Percentiles rank a stretch among this genome's conserved stretches.
phyloP scores from a whole-genome alignment of 768 basidiomycete genomes.

The Amanita exitialis region DNA sequence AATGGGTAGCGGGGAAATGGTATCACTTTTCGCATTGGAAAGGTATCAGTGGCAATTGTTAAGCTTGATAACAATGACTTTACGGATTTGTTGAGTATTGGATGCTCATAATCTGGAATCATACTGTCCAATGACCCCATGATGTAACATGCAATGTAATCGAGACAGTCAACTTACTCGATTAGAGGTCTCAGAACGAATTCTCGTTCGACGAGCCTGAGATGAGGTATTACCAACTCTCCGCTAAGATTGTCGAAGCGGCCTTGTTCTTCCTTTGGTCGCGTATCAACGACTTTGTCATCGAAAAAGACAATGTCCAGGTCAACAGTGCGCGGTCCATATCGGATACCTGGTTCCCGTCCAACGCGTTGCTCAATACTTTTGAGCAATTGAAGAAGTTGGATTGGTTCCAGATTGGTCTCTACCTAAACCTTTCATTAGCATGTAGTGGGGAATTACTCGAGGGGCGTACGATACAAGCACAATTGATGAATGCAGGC shows the following conservation, averaged over 20 bases:
- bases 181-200: slow-evolving; percentile 84
- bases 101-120: slow-evolving; percentile 67
- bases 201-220: slow-evolving; percentile 71
- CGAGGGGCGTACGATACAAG: slow-evolving; percentile 62
- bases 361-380: slow-evolving; percentile 66
- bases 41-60: slow-evolving; percentile 18
- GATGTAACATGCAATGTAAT: neutral
- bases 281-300: slow-evolving; percentile 45
- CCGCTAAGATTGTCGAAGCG: slow-evolving; percentile 44
- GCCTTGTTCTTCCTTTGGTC: slow-evolving; percentile 25
- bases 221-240: slow-evolving; percentile 82
- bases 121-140: slow-evolving; percentile 39
- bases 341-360: slow-evolving; percentile 64
- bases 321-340: slow-evolving; percentile 87
- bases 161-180: slow-evolving; percentile 52
- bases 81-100: slow-evolving; percentile 38
- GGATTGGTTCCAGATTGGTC: slow-evolving; percentile 53
- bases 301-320: slow-evolving; percentile 82
- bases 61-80: slow-evolving; percentile 34
- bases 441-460: neutral
- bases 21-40: slow-evolving; percentile 61
- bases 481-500: slow-evolving; percentile 81
- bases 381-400: slow-evolving; percentile 60
- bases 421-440: slow-evolving; percentile 43
- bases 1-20: slow-evolving; percentile 56